phyloP scores from a whole-genome alignment of 2,329 filamentous ascomycete species.

The Raffaelea deltoideospora region DNA sequence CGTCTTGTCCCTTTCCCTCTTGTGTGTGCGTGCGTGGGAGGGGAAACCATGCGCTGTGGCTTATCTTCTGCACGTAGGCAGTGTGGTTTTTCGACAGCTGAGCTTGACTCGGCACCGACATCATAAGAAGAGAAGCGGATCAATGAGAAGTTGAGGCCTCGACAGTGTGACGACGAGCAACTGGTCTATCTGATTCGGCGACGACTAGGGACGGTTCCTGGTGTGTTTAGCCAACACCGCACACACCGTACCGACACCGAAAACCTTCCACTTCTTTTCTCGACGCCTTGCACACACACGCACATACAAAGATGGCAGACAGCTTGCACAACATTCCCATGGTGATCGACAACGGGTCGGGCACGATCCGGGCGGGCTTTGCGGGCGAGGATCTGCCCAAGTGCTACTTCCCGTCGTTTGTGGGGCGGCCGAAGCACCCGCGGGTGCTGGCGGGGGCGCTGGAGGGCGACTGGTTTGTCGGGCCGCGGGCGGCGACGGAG shows the following conservation, averaged over 20 bases:
- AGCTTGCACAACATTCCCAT: constrained; percentile 91
- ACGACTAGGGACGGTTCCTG: too few relatives aligned
- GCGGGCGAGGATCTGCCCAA: constrained; percentile 92
- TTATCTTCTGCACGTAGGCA: too few relatives aligned
- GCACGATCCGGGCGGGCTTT: constrained; percentile 92
- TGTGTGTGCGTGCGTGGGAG: background rate
- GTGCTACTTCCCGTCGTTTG: constrained; percentile 94
- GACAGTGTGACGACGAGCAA: too few relatives aligned
- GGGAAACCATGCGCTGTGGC: constrained; percentile 6
- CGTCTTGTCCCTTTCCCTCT: background rate
- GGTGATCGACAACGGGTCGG: constrained; percentile 96
- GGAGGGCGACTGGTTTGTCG: constrained; percentile 95
- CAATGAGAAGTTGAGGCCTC: too few relatives aligned
- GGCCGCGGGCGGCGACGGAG: constrained; percentile 74
- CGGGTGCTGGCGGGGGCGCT: constrained; percentile 90
- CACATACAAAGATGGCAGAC: constrained; percentile 31
- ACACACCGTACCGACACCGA: too few relatives aligned
- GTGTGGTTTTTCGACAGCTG: too few relatives aligned
- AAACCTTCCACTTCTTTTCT: background rate
- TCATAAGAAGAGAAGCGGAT: too few relatives aligned
- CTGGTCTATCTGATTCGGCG: too few relatives aligned
- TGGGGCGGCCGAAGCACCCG: constrained; percentile 88
- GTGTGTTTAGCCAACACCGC: too few relatives aligned
- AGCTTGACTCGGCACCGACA: too few relatives aligned
- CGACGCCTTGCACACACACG: background rate